Conservation (phyloP, 2,329 filamentous ascomycete species). For the Exophiala alcalophila region DNA sequence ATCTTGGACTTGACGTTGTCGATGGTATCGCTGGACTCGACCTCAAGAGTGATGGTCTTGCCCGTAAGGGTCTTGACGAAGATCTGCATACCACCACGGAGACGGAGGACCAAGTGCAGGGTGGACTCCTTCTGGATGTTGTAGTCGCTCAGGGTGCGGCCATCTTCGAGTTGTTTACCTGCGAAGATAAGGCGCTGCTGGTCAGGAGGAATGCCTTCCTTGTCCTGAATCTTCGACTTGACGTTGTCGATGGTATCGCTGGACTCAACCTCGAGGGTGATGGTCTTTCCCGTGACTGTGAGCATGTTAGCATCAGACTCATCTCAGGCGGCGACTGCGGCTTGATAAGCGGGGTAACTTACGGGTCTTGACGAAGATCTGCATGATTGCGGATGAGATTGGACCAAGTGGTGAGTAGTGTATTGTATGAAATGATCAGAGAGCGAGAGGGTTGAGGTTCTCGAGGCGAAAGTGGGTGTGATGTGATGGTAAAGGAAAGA, state of each 20-base stretch:
- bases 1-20: slow-evolving; percentile 98
- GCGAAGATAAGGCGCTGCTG: slow-evolving; percentile 59
- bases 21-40: slow-evolving; percentile 77
- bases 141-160: slow-evolving; percentile 55
- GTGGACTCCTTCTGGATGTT: slow-evolving; percentile 63
- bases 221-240: slow-evolving; percentile 59
- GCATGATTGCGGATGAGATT: slow-evolving; percentile 61
- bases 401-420: slow-evolving; percentile 7
- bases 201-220: slow-evolving; percentile 59
- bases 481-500: slow-evolving; percentile 19
- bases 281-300: slow-evolving; percentile 60
- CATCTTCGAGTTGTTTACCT: slow-evolving; percentile 58
- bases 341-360: slow-evolving; percentile 48
- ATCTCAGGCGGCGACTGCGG: too few relatives aligned
- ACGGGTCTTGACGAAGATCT: slow-evolving; percentile 98
- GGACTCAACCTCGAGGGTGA: slow-evolving; percentile 51
- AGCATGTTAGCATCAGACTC: slow-evolving; percentile 35
- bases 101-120: slow-evolving; percentile 71
- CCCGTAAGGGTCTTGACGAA: slow-evolving; percentile 60
- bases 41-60: slow-evolving; percentile 65
- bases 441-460: slow-evolving; percentile 19
- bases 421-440: slow-evolving; percentile 12
- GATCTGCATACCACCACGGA: slow-evolving; percentile 54
- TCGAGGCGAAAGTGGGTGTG: slow-evolving; percentile 24
- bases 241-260: slow-evolving; percentile 53